A percentile compares a stretch with the other conserved stretches of the same genome.
These are phyloP conservation scores for Magnusiomyces starmeri DNA, from an alignment of 1,139 yeast genomes.

Conservation along the genomic window DNA sequence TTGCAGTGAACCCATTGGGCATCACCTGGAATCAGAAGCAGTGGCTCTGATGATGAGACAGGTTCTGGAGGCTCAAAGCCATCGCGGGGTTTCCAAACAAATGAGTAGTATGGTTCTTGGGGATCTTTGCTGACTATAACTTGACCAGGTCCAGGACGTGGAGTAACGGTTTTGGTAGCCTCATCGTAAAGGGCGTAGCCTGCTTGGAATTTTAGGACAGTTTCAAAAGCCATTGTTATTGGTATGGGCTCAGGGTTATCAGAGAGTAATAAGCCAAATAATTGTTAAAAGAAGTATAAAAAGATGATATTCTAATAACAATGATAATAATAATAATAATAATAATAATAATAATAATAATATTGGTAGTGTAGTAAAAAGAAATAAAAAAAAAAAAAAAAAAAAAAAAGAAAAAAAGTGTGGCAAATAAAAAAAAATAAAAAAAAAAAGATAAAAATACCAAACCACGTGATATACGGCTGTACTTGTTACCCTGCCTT, in stretches of 20 bases:
- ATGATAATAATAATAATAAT: too few species aligned
- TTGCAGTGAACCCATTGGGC: conserved; percentile 72
- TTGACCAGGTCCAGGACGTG: conserved; percentile 69
- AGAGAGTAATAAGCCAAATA: too few species aligned
- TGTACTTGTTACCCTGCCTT: too few species aligned
- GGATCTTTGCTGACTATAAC: conserved; percentile 59
- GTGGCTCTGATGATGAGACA: conserved; percentile 43
- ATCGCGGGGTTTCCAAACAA: conserved; percentile 56
- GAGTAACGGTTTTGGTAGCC: conserved; percentile 62
- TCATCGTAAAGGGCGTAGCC: conserved; percentile 76
- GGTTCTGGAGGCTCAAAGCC: conserved; percentile 27
- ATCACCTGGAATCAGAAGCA: conserved; percentile 87
- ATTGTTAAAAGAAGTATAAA: too few species aligned
- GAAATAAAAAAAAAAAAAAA: too few species aligned
- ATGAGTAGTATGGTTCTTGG: conserved; percentile 48
- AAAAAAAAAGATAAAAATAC: too few species aligned
- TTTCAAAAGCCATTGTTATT: conserved; percentile 9
- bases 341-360: too few species aligned
- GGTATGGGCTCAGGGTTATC: not conserved
- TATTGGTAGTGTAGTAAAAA: too few species aligned
- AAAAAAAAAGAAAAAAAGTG: too few species aligned
- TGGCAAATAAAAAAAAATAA: too few species aligned
- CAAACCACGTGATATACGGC: too few species aligned
- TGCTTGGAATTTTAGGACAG: conserved; percentile 59
- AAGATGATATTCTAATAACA: too few species aligned